Percentiles rank a stretch among this genome's conserved stretches.
Evolutionary conservation across 1,139 yeast species (phyloP).

Genomic region (Pichia cactophila): DNA sequence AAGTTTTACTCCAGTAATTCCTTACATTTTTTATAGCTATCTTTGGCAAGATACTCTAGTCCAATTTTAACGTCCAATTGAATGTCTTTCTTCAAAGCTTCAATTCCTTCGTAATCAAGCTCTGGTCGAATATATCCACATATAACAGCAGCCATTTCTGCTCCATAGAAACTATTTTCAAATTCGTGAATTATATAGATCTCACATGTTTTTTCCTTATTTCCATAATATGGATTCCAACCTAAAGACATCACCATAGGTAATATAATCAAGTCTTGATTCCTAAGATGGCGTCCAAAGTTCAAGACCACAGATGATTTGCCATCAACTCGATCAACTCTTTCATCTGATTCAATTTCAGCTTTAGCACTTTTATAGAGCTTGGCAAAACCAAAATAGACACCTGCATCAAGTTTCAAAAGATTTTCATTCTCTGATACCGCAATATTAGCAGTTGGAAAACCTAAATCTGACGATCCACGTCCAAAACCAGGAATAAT

Average conservation of each 20-base stretch:
- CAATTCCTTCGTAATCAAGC: constrained; percentile 75
- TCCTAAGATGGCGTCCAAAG: constrained; percentile 48
- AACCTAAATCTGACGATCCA: constrained; percentile 88
- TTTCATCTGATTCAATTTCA: constrained; percentile 4
- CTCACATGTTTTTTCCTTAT: constrained; percentile 74
- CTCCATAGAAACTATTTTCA: constrained; percentile 67
- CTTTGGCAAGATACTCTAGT: constrained; percentile 15
- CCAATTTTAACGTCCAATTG: constrained; percentile 72
- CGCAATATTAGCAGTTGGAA: constrained; percentile 91
- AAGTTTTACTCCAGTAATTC: background rate
- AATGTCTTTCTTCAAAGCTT: constrained; percentile 82
- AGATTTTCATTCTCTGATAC: constrained; percentile 41
- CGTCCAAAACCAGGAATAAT: constrained; percentile 90
- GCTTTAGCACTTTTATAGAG: constrained; percentile 20
- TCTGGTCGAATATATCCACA: constrained; percentile 92
- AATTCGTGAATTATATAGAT: constrained; percentile 80
- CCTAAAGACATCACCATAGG: constrained; percentile 97
- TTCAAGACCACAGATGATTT: constrained; percentile 45
- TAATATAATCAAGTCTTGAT: constrained; percentile 36
- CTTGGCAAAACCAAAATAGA: constrained; percentile 79
- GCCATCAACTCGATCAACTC: constrained; percentile 33
- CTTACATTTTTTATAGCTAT: constrained; percentile 23
- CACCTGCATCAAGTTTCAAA: constrained; percentile 61
- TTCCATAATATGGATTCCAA: constrained; percentile 88
- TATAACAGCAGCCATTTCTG: constrained; percentile 56